A percentile compares a stretch with the other conserved stretches of the same genome.
Evolutionary conservation across 345 rosid species (phyloP).

Genomic region (Durio zibethinus): DNA sequence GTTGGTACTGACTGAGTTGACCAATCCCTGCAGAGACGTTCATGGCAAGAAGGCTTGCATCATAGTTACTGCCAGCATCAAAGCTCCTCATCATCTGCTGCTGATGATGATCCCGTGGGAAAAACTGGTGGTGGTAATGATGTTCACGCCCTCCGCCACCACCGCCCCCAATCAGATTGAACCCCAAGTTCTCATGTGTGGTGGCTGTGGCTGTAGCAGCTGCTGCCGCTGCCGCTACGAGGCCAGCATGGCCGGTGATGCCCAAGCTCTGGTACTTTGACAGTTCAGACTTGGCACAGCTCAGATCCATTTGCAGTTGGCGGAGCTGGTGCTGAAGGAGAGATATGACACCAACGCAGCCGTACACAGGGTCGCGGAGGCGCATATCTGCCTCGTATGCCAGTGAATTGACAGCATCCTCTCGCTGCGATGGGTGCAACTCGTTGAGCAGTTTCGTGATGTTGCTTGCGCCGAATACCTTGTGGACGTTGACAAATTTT

Average conservation of each 20-base stretch:
- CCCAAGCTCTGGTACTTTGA: conserved; percentile 59
- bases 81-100: conserved; percentile 65
- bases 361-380: conserved; percentile 42
- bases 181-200: conserved; percentile 55
- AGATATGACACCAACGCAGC: conserved; percentile 45
- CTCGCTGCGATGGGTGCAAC: conserved; percentile 38
- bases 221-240: conserved; percentile 53
- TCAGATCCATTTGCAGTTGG: conserved; percentile 42
- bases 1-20: conserved; percentile 82
- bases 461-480: conserved; percentile 45
- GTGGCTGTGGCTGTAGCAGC: conserved; percentile 31
- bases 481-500: conserved; percentile 39
- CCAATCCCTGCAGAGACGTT: conserved; percentile 58
- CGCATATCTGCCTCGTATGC: conserved; percentile 48
- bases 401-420: conserved; percentile 41
- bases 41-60: conserved; percentile 64
- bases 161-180: conserved; percentile 51
- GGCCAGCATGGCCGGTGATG: conserved; percentile 50
- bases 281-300: conserved; percentile 56
- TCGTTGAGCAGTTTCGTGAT: conserved; percentile 43
- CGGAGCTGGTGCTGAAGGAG: conserved; percentile 45
- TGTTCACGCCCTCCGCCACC: conserved; percentile 37
- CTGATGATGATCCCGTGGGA: conserved; percentile 56
- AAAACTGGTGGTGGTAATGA: conserved; percentile 67
- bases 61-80: conserved; percentile 51